Base-by-base conservation (phyloP, 345 rosid species). In the Turnera subulata region DNA sequence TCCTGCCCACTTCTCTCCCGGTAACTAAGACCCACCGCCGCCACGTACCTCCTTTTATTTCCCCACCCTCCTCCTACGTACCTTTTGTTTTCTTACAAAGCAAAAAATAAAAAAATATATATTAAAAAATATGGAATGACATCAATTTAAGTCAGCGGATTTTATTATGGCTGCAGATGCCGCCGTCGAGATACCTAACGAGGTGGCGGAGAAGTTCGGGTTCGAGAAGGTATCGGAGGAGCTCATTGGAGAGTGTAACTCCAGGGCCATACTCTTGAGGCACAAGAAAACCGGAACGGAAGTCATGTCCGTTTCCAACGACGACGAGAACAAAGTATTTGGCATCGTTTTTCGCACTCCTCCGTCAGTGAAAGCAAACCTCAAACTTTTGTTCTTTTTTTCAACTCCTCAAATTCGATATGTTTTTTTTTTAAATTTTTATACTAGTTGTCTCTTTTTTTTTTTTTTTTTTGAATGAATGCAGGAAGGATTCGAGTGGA, bases 231-330 rank as follows among this genome's bases (percentile, higher is more conserved):
- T 93, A 0, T 80, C 94, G 0, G 99, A 89, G 56, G 80, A 89
- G 57, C 85, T 87, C 72, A 89, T 93, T 26, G 77, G 76, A 11
- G 99, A 93, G 76, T 89, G 97, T 64, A 89, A 93, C 72, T 93
- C 99, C 19, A 89, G 75, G 56, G 92, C 84, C 43, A 74, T 77
- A 50, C 87, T 93, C n/a, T 87, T 85, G 69, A 87, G 71, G 61
- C 99, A 93, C 72, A 93, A 85, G 79, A 89, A 85, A 74, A 87
- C 97, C 2, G 97, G 97, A 21, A 80, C 92, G 8, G 89, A 93
- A 72, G 80, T 93, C 46, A 86, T 89, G 91, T 89, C 97, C 26
- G 94, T 93, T 50, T 83, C 96, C 6, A 93, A 93, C 43, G 64
- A 65, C 45, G 70, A 65, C 17, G 70, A 68, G 67, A 61, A 68